Conservation (phyloP, 2,329 filamentous ascomycete genomes). For the Fusarium luffae region DNA sequence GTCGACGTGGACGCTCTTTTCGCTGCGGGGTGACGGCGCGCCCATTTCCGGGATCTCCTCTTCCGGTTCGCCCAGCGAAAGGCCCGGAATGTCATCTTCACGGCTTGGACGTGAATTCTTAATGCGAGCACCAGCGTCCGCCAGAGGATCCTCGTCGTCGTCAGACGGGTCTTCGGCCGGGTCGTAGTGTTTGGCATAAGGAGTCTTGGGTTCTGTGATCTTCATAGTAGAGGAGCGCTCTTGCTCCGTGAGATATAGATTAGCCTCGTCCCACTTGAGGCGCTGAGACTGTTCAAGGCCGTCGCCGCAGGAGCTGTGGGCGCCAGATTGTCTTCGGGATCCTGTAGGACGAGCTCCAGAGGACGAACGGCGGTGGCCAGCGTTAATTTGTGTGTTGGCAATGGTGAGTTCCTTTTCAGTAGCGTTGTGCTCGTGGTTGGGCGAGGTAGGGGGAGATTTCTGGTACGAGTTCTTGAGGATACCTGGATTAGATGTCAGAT, state of each 20-base stretch:
- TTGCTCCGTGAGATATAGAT: conserved; percentile 96
- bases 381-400: conserved; percentile 94
- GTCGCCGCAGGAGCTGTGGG: conserved; percentile 53
- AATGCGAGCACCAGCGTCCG: conserved; percentile 45
- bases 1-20: conserved; percentile 85
- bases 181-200: conserved; percentile 92
- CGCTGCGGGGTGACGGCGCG: conserved; percentile 50
- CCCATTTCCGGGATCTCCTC: conserved; percentile 69
- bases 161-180: conserved; percentile 88
- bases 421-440: conserved; percentile 55
- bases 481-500: conserved; percentile 62
- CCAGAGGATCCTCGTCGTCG: conserved; percentile 65
- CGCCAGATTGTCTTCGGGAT: conserved; percentile 77
- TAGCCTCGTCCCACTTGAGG: conserved; percentile 98
- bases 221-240: conserved; percentile 98
- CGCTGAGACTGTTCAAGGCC: conserved; percentile 71
- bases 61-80: conserved; percentile 94
- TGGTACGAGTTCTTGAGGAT: conserved; percentile 93
- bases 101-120: conserved; percentile 54
- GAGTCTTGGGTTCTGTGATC: conserved; percentile 98
- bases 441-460: conserved; percentile 66
- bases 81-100: conserved; percentile 85
- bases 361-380: conserved; percentile 87
- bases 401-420: conserved; percentile 90
- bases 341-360: conserved; percentile 69